Evolutionary conservation across 2,329 filamentous ascomycete genomes (phyloP).

Genomic region (Nothophaeocryptopus gaeumannii): DNA sequence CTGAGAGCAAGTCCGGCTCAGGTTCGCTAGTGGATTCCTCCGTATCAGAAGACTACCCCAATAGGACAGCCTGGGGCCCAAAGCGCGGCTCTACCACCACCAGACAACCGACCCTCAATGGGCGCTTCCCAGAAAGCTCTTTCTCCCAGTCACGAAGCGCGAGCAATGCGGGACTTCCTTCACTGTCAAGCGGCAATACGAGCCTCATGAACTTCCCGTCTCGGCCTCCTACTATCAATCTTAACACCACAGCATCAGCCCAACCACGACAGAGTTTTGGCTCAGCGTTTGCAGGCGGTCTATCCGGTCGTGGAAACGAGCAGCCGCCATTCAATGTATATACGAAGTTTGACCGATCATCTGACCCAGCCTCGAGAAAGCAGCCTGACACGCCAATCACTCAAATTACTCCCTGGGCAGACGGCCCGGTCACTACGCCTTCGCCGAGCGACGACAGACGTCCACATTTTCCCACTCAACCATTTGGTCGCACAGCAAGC

Average conservation of each 20-base stretch:
- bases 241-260: conserved; percentile 21
- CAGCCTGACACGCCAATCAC: conserved; percentile 26
- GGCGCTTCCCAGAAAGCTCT: conserved; percentile 37
- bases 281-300: conserved; percentile 20
- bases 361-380: conserved; percentile 28
- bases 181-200: conserved; percentile 32
- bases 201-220: conserved; percentile 25
- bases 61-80: conserved; percentile 45
- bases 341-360: conserved; percentile 35
- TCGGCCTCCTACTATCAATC: conserved; percentile 25
- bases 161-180: conserved; percentile 35
- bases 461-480: conserved; percentile 38
- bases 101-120: conserved; percentile 30
- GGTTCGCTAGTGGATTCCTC: conserved; percentile 67
- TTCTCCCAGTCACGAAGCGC: conserved; percentile 39
- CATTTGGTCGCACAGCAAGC: conserved; percentile 45
- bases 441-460: conserved; percentile 45
- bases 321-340: conserved; percentile 33
- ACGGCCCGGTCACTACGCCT: conserved; percentile 28
- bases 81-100: conserved; percentile 21
- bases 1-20: conserved; percentile 63
- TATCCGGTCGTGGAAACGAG: conserved; percentile 22
- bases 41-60: conserved; percentile 63
- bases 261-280: conserved; percentile 26
- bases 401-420: conserved; percentile 20